Evolutionary conservation across 1,139 yeast genomes (phyloP).

Genomic region (Ogataea hybrid): DNA sequence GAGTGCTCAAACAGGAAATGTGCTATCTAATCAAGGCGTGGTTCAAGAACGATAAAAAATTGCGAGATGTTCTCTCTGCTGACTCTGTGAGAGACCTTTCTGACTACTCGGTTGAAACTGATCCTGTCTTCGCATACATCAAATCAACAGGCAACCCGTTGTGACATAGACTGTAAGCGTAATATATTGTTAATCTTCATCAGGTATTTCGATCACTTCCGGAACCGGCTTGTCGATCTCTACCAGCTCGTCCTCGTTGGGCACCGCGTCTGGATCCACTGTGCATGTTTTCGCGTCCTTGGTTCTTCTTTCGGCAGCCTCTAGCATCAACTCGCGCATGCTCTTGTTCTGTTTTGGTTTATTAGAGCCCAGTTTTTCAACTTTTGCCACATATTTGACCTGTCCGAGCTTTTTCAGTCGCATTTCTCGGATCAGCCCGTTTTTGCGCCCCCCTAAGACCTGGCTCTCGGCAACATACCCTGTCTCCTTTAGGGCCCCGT

Average conservation of each 20-base stretch:
- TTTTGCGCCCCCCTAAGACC: slow-evolving; percentile 43
- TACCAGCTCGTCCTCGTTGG: slow-evolving; percentile 38
- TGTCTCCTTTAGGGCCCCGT: slow-evolving; percentile 40
- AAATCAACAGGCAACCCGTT: slow-evolving; percentile 30
- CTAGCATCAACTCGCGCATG: slow-evolving; percentile 49
- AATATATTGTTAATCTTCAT: slow-evolving; percentile 5
- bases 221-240: slow-evolving; percentile 33
- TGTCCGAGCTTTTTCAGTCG: slow-evolving; percentile 40
- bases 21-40: slow-evolving; percentile 59
- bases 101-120: slow-evolving; percentile 42
- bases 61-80: slow-evolving; percentile 50
- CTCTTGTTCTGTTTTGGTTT: slow-evolving; percentile 25
- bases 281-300: slow-evolving; percentile 58
- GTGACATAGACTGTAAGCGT: slow-evolving; percentile 7
- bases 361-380: slow-evolving; percentile 28
- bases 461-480: slow-evolving; percentile 52
- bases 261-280: slow-evolving; percentile 13
- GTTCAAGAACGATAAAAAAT: slow-evolving; percentile 61
- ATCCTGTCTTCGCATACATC: slow-evolving; percentile 45
- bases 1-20: slow-evolving; percentile 46
- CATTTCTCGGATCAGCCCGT: slow-evolving; percentile 34
- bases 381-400: slow-evolving; percentile 40
- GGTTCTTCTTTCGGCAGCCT: slow-evolving; percentile 67
- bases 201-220: slow-evolving; percentile 15
- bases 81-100: slow-evolving; percentile 35